Base-by-base conservation (phyloP, 1,139 yeast species). In the Saccharomycopsis phalli region DNA sequence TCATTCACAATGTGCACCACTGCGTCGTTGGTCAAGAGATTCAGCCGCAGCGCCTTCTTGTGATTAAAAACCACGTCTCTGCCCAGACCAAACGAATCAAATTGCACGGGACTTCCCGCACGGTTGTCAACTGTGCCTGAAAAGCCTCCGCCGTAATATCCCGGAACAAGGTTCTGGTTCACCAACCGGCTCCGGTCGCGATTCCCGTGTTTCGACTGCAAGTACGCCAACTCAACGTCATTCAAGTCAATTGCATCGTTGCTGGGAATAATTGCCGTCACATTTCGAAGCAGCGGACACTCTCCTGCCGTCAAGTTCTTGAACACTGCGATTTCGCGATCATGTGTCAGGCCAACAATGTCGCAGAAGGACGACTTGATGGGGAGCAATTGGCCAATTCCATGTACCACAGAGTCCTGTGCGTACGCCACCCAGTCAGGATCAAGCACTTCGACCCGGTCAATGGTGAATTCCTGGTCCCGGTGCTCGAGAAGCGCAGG, bases 401-500 rank as follows among this genome's bases (percentile, higher is more conserved):
- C 91, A 47, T 84, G 94, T 5, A 88, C 76, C 21, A 74, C 74
- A 0, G 94, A 81, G 49, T 77, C 66, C 50, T 78, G 83, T 40
- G 78, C 74, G 32, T 73, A 71, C 2, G 95, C 91, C 44, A 63
- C 61, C 35, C 80, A 57, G 54, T 86, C 86, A 0, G 68, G 57
- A 26, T 80, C 86, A 2, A 82, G 71, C 2, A 86, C 68, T 1
- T 70, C 65, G 1, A 67, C 56, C 18, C 63, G 60, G 51, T 80
- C 83, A n/a, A 76, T 61, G 3, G 41, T 30, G 32, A 40, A 43
- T 13, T 20, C 19, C 4, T 31, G 41, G 17, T 38, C 8, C 16
- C 43, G 38, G 17, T 49, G 46, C 25, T 56, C 57, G 17, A 57
- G 42, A 13, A 58, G 33, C 5, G 59, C 47, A 1, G 63, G 63